These are phyloP conservation scores for Teratosphaeria zuluensis DNA, from an alignment of 2,329 filamentous ascomycete species.

Conservation along the genomic window DNA sequence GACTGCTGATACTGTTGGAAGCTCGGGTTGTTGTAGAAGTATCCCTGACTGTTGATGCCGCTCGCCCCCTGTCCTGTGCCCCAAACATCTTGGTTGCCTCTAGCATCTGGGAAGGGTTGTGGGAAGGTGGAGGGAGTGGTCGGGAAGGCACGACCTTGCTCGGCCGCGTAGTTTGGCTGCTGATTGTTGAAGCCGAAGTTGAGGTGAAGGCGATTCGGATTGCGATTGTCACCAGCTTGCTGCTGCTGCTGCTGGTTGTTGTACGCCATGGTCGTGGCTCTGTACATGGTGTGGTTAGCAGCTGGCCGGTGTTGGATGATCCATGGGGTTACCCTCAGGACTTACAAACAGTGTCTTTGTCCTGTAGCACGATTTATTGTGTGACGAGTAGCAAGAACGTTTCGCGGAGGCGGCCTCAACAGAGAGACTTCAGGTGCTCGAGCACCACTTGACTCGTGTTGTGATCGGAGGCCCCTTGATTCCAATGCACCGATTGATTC, in stretches of 20 bases:
- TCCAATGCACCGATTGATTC: not conserved
- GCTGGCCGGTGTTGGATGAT: not conserved
- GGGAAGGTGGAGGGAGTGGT: constrained; percentile 92
- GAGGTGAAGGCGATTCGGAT: constrained; percentile 40
- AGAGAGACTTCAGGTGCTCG: not conserved
- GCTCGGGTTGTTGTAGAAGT: constrained; percentile 41
- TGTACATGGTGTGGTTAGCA: not conserved
- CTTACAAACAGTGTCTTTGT: not conserved
- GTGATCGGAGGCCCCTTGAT: not conserved
- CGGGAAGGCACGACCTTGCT: constrained; percentile 39
- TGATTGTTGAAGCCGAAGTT: constrained; percentile 41
- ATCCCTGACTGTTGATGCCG: constrained; percentile 34
- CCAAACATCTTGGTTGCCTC: constrained; percentile 53
- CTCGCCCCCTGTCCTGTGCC: constrained; percentile 36
- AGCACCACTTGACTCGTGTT: not conserved
- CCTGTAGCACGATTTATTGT: not conserved
- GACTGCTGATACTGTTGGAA: constrained; percentile 19
- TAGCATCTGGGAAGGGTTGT: constrained; percentile 61
- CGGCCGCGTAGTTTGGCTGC: constrained; percentile 32
- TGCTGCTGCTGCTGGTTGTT: constrained; percentile 14
- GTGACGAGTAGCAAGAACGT: not conserved
- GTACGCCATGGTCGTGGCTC: constrained; percentile 11
- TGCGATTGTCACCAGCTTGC: constrained; percentile 18
- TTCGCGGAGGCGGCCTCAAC: not conserved
- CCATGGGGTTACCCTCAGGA: not conserved